Conservation (phyloP, 345 rosid species). For the Sisymbrium altissimum region DNA sequence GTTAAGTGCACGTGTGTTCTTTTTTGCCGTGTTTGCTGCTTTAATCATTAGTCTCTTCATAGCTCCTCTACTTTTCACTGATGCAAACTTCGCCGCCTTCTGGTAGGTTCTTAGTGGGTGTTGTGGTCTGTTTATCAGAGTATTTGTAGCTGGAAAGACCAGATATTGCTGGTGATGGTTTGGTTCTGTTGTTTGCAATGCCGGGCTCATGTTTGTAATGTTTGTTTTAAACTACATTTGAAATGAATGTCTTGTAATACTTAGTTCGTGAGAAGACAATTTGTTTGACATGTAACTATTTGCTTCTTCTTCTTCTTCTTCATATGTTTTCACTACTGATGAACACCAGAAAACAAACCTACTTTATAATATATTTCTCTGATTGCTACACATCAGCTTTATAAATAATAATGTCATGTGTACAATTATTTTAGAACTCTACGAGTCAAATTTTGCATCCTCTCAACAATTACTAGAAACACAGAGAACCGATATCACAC, state of each 20-base stretch:
- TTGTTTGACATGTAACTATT: background rate
- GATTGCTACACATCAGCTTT: background rate
- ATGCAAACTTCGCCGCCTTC: background rate
- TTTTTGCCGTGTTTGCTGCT: background rate
- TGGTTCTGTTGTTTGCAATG: background rate
- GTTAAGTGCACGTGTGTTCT: background rate
- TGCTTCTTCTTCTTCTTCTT: background rate
- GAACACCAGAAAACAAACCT: background rate
- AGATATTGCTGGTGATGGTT: background rate
- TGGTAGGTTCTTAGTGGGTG: background rate
- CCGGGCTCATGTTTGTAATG: background rate
- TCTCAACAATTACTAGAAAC: background rate
- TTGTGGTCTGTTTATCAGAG: background rate
- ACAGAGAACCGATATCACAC: background rate
- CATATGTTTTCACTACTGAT: background rate
- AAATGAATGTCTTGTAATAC: background rate
- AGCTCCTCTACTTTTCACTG: background rate
- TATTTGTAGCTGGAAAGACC: background rate
- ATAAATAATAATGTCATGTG: background rate
- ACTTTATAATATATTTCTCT: background rate
- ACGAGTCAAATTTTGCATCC: background rate
- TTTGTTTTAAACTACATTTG: background rate
- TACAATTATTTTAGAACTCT: background rate
- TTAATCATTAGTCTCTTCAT: background rate
- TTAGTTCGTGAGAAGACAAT: background rate